These are phyloP conservation scores for Prunus mira DNA, from an alignment of 306 rosid genomes.

Conservation along the genomic window DNA sequence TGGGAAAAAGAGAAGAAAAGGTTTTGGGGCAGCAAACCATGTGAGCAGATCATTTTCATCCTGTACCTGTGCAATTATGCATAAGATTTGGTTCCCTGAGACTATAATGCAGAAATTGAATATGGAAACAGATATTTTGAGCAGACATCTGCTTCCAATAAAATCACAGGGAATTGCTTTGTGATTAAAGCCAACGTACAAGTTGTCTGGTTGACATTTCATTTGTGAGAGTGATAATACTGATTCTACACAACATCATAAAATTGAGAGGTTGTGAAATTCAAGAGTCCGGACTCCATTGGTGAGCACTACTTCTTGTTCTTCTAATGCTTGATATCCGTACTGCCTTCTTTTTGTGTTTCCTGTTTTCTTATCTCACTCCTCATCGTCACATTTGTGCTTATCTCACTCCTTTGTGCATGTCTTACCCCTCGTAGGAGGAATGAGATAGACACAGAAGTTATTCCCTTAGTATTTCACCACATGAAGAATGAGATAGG, in stretches of 20 bases:
- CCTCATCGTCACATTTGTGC: no score
- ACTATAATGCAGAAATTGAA: conserved; percentile 10
- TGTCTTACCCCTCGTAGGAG: no score
- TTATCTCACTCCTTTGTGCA: no score
- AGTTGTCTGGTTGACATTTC: conserved; percentile 3
- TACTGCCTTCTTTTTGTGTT: no score
- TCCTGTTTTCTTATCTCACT: no score
- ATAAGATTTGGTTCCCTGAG: background rate
- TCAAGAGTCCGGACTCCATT: background rate
- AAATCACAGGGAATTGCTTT: background rate
- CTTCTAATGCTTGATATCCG: background rate
- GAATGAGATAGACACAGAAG: no score
- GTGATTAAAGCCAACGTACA: background rate
- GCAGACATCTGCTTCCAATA: conserved; percentile 4
- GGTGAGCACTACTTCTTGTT: background rate
- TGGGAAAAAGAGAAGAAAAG: background rate
- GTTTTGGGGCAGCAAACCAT: background rate
- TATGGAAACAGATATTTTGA: background rate
- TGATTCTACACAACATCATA: background rate
- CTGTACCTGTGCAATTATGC: background rate
- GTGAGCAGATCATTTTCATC: conserved; percentile 7
- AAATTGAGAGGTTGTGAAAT: background rate
- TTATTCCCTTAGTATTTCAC: no score
- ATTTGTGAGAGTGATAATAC: background rate
- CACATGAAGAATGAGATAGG: no score